These are phyloP conservation scores for Erysiphe pulchra DNA, from an alignment of 2,329 filamentous ascomycete genomes.

Conservation along the genomic window DNA sequence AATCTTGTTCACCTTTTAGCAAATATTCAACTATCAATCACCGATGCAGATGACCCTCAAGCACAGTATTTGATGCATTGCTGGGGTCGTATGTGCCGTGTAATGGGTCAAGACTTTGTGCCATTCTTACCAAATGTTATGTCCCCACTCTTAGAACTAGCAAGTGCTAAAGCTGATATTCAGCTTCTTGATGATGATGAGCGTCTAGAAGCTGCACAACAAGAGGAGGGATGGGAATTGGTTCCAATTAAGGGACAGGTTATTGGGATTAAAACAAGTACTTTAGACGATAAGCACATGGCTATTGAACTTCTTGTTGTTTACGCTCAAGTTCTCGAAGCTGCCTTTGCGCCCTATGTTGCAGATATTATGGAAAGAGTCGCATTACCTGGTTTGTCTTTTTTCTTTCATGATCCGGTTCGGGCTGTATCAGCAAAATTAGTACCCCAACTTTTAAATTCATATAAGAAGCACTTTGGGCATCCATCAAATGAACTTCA, in stretches of 20 bases:
- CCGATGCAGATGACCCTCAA: conserved; percentile 82
- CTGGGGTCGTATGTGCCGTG: conserved; percentile 96
- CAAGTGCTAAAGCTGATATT: conserved; percentile 88
- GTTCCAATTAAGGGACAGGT: conserved; percentile 94
- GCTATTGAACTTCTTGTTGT: conserved; percentile 97
- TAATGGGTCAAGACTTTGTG: conserved; percentile 71
- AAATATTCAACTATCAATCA: conserved; percentile 63
- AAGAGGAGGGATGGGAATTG: conserved; percentile 93
- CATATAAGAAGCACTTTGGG: conserved; percentile 81
- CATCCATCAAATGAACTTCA: conserved; percentile 51
- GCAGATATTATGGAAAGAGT: conserved; percentile 91
- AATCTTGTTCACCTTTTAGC: conserved; percentile 70
- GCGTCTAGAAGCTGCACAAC: conserved; percentile 72
- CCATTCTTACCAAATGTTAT: conserved; percentile 85
- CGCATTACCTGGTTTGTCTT: conserved; percentile 73
- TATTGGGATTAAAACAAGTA: conserved; percentile 92
- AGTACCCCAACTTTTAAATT: conserved; percentile 75
- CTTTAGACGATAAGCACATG: conserved; percentile 96
- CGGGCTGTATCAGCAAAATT: conserved; percentile 85
- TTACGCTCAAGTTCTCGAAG: conserved; percentile 89
- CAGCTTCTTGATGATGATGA: conserved; percentile 90
- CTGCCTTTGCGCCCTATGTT: conserved; percentile 74
- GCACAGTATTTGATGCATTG: conserved; percentile 94
- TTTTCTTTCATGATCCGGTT: conserved; percentile 98
- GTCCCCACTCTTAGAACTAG: conserved; percentile 74